phyloP scores from a whole-genome alignment of 768 basidiomycete genomes.

The Russula vinacea region DNA sequence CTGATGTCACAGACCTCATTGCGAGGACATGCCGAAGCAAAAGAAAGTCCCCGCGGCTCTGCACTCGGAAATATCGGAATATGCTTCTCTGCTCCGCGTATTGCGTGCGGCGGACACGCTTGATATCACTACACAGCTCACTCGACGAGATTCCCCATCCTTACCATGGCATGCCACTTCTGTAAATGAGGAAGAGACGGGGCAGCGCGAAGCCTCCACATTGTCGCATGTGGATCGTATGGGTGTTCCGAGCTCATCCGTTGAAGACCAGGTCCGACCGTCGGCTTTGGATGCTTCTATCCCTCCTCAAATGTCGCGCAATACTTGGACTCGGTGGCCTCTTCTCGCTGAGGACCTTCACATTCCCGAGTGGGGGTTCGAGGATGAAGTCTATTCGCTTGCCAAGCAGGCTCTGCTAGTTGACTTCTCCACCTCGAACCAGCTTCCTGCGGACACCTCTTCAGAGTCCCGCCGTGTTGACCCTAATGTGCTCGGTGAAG shows the following conservation, averaged over 20 bases:
- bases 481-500: constrained; percentile 20
- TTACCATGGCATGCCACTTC: not conserved
- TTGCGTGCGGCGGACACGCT: constrained; percentile 56
- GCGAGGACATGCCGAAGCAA: constrained; percentile 39
- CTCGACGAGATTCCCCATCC: constrained; percentile 23
- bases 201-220: constrained; percentile 6
- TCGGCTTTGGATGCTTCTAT: constrained; percentile 4
- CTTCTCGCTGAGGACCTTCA: constrained; percentile 57
- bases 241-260: constrained; percentile 9
- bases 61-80: constrained; percentile 65
- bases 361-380: constrained; percentile 65
- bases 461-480: constrained; percentile 4
- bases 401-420: constrained; percentile 37
- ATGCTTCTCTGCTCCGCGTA: constrained; percentile 61
- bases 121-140: constrained; percentile 55
- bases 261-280: not conserved
- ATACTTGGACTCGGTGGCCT: constrained; percentile 77
- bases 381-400: constrained; percentile 61
- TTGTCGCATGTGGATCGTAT: constrained; percentile 11
- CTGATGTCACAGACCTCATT: not conserved
- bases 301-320: constrained; percentile 33
- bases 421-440: constrained; percentile 29
- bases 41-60: constrained; percentile 52
- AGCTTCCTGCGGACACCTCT: constrained; percentile 20
- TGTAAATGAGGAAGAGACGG: constrained; percentile 17